phyloP scores from a whole-genome alignment of 129 eudicot species.

The Gnaphalium uliginosum region DNA sequence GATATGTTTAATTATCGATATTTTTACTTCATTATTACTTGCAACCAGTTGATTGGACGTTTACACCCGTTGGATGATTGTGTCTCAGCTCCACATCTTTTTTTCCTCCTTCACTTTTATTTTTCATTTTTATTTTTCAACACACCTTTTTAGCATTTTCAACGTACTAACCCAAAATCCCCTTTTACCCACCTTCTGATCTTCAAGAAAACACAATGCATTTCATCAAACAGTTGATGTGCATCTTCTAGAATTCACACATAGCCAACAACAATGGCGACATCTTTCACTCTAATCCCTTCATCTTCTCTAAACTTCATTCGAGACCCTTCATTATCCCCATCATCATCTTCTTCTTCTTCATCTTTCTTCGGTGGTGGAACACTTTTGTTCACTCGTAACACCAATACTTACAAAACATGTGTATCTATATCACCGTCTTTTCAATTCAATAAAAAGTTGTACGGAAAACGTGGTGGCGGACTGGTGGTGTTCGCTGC shows the following conservation, averaged over 20 bases:
- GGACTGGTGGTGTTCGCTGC: conserved; percentile 61
- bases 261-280: conserved; percentile 37
- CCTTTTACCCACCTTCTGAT: conserved; percentile 15
- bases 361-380: conserved; percentile 59
- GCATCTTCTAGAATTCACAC: conserved; percentile 19
- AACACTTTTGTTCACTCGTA: conserved; percentile 31
- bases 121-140: not conserved
- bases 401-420: conserved; percentile 26
- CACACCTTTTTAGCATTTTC: conserved; percentile 17
- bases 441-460: conserved; percentile 36
- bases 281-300: conserved; percentile 49
- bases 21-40: not conserved
- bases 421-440: conserved; percentile 41
- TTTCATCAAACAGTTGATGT: conserved; percentile 30
- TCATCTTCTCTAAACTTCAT: conserved; percentile 36
- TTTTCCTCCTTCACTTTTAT: conserved; percentile 2
- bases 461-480: conserved; percentile 44
- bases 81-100: conserved; percentile 34
- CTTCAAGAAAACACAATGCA: conserved; percentile 25
- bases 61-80: conserved; percentile 22
- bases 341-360: conserved; percentile 40
- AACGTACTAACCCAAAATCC: conserved; percentile 23
- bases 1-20: not conserved
- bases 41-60: conserved; percentile 5
- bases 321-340: conserved; percentile 37